A percentile compares a stretch with the other conserved stretches of the same genome.
phyloP scores from a whole-genome alignment of 2,329 filamentous ascomycete genomes.

The Stemphylium beticola region DNA sequence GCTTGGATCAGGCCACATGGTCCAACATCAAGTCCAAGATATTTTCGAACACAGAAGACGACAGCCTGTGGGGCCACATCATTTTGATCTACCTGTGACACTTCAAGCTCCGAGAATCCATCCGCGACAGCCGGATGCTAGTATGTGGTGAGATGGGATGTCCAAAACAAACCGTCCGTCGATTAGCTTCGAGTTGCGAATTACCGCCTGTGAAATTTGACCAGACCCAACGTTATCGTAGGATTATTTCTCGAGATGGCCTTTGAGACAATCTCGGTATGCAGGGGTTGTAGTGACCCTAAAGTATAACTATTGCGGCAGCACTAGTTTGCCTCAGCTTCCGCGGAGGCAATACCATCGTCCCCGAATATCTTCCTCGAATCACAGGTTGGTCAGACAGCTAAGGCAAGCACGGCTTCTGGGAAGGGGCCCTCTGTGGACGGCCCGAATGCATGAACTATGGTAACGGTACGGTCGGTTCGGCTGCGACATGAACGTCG shows the following conservation, averaged over 20 bases:
- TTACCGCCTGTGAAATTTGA: neutral
- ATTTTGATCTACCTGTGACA: neutral
- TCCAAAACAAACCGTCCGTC: neutral
- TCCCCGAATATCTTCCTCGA: neutral
- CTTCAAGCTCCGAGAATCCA: neutral
- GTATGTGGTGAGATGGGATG: neutral
- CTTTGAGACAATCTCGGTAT: neutral
- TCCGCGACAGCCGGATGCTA: neutral
- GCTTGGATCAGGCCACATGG: neutral
- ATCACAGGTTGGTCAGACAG: neutral
- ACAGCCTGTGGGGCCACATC: too few relatives aligned
- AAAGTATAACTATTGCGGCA: neutral
- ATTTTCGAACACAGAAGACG: neutral
- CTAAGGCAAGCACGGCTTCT: neutral
- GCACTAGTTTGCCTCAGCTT: neutral
- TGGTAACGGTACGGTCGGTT: neutral
- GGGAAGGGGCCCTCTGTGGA: neutral
- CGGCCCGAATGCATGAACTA: slow-evolving; percentile 1
- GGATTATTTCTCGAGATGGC: neutral
- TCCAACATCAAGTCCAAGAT: neutral
- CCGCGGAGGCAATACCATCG: neutral
- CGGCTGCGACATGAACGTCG: neutral
- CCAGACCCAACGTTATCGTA: neutral
- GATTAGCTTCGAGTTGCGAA: neutral
- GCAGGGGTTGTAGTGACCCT: neutral